A percentile compares a stretch with the other conserved stretches of the same genome.
phyloP scores from a whole-genome alignment of 23 red algal genomes.

The Agarophyton chilense region DNA sequence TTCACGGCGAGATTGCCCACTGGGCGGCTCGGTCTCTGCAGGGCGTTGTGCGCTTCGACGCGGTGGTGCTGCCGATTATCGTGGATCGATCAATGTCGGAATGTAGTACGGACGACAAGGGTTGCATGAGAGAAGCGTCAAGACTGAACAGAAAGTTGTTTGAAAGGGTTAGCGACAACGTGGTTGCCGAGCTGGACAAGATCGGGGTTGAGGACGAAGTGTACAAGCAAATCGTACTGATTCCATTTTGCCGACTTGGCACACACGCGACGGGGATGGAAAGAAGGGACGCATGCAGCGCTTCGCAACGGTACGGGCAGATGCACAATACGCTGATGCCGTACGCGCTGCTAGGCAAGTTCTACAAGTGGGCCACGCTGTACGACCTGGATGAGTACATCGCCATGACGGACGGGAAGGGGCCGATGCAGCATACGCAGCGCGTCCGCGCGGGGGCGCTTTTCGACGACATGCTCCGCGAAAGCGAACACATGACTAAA shows the following conservation, averaged over 20 bases:
- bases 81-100: conserved; percentile 24
- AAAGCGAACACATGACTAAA: background rate
- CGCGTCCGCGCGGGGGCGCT: background rate
- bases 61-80: conserved; percentile 33
- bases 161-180: background rate
- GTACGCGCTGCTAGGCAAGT: conserved; percentile 33
- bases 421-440: background rate
- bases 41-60: conserved; percentile 42
- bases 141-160: background rate
- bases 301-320: conserved; percentile 43
- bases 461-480: conserved; percentile 4
- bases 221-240: conserved; percentile 12
- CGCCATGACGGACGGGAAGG: background rate
- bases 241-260: conserved; percentile 52
- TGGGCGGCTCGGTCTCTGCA: conserved; percentile 47
- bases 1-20: conserved; percentile 43
- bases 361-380: conserved; percentile 58
- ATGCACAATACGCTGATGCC: conserved; percentile 22
- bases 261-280: conserved; percentile 20
- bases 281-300: conserved; percentile 20
- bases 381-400: conserved; percentile 67
- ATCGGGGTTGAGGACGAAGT: conserved; percentile 13
- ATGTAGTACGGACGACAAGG: background rate
- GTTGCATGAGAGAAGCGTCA: background rate
- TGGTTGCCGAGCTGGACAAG: conserved; percentile 27